Conservation (phyloP, 1,284 basidiomycete species). For the Pseudozyma tsukubaensis region DNA sequence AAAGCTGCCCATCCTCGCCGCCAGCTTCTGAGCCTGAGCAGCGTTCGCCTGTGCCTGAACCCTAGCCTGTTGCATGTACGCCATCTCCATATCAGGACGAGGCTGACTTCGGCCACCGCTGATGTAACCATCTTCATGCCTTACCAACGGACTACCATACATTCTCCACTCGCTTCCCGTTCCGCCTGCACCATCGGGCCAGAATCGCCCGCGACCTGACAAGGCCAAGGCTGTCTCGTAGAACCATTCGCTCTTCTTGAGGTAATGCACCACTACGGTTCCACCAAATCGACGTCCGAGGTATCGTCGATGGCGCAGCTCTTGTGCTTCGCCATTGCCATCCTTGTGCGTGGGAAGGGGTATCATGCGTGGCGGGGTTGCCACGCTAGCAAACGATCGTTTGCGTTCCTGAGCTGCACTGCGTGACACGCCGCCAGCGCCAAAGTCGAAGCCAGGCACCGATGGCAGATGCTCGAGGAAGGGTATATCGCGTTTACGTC, state of each 20-base stretch:
- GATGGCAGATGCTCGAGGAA: conserved; percentile 70
- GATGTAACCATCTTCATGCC: conserved; percentile 54
- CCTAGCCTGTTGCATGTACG: conserved; percentile 47
- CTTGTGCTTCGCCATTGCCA: conserved; percentile 53
- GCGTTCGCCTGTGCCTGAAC: conserved; percentile 49
- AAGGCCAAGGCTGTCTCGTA: conserved; percentile 89
- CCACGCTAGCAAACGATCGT: conserved; percentile 35
- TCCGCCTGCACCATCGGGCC: conserved; percentile 64
- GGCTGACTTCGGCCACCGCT: conserved; percentile 54
- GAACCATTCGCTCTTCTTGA: conserved; percentile 97
- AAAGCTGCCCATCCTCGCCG: conserved; percentile 49
- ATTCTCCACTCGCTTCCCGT: conserved; percentile 60
- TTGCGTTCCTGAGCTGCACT: conserved; percentile 39
- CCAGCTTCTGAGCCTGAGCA: conserved; percentile 35
- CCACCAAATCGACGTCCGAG: conserved; percentile 75
- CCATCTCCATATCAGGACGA: conserved; percentile 51
- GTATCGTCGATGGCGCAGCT: conserved; percentile 73
- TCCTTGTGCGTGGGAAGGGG: conserved; percentile 56
- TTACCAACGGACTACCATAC: conserved; percentile 60
- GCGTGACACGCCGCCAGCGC: conserved; percentile 42
- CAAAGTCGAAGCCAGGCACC: conserved; percentile 51
- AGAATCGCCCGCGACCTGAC: conserved; percentile 78
- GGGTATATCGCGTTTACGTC: conserved; percentile 36
- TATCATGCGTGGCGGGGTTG: conserved; percentile 46
- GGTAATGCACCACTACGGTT: conserved; percentile 93